Evolutionary conservation across 1,139 yeast species (phyloP).

Genomic region (Insectozyma bohioensis): DNA sequence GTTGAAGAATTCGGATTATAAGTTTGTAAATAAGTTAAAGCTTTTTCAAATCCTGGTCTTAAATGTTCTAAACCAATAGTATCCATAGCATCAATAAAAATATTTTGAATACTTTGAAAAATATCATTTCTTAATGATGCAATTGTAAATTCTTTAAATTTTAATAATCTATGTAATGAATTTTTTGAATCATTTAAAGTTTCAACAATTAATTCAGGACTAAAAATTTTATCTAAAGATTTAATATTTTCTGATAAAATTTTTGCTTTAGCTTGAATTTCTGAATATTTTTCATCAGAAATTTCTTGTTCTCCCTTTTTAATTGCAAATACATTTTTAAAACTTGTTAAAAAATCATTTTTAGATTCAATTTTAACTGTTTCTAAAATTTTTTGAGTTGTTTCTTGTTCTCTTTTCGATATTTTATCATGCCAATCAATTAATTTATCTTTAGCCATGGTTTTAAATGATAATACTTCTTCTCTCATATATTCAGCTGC

Average conservation of each 20-base stretch:
- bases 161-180: conserved; percentile 32
- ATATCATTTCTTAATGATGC: conserved; percentile 32
- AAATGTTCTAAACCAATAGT: conserved; percentile 73
- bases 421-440: conserved; percentile 35
- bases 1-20: conserved; percentile 57
- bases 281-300: conserved; percentile 30
- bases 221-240: conserved; percentile 39
- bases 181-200: conserved; percentile 40
- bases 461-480: conserved; percentile 34
- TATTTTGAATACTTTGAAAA: conserved; percentile 44
- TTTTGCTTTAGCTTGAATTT: conserved; percentile 44
- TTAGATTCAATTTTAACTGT: conserved; percentile 44
- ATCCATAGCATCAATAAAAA: conserved; percentile 66
- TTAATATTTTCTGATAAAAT: conserved; percentile 45
- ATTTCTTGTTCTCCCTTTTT: conserved; percentile 13
- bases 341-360: conserved; percentile 53
- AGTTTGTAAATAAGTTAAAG: conserved; percentile 63
- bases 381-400: conserved; percentile 37
- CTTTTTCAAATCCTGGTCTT: conserved; percentile 78
- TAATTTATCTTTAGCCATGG: conserved; percentile 26
- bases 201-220: conserved; percentile 40
- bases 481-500: conserved; percentile 52
- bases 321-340: conserved; percentile 59
- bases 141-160: conserved; percentile 36
- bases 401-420: conserved; percentile 40